A percentile compares a stretch with the other conserved stretches of the same genome.
phyloP scores from a whole-genome alignment of 805 yeast species.

The Hanseniaspora mollemarum region DNA sequence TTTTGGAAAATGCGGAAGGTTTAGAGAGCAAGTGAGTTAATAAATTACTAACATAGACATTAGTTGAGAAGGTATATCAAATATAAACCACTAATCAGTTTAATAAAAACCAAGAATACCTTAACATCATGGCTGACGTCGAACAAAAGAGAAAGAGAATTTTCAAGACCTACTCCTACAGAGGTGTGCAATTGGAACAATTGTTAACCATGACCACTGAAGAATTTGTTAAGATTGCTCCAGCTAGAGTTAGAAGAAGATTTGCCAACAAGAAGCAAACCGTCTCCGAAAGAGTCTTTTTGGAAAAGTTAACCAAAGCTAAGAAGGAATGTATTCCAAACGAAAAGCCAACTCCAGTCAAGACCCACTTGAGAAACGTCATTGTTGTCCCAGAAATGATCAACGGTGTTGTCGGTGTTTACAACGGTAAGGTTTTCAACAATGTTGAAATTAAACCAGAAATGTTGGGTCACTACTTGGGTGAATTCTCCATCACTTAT shows the following conservation, averaged over 20 bases:
- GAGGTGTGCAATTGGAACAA: slow-evolving; percentile 95
- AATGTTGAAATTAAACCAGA: slow-evolving; percentile 97
- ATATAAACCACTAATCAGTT: not conserved
- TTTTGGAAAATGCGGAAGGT: too few species aligned
- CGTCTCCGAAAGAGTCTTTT: slow-evolving; percentile 54
- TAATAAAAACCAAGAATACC: slow-evolving; percentile 4
- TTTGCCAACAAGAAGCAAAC: slow-evolving; percentile 92
- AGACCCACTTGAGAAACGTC: slow-evolving; percentile 99
- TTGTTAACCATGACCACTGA: slow-evolving; percentile 88
- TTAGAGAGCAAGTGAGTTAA: too few species aligned
- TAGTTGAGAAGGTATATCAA: too few species aligned
- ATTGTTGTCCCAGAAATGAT: slow-evolving; percentile 98
- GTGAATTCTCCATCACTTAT: slow-evolving; percentile 99
- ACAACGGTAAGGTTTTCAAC: slow-evolving; percentile 99
- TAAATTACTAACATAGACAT: too few species aligned
- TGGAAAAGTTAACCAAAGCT: slow-evolving; percentile 96
- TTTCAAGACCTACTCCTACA: slow-evolving; percentile 95
- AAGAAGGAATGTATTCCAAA: slow-evolving; percentile 78
- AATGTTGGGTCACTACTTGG: slow-evolving; percentile 99
- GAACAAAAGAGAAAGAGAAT: slow-evolving; percentile 69
- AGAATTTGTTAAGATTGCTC: slow-evolving; percentile 92
- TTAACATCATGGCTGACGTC: slow-evolving; percentile 24
- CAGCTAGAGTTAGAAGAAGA: slow-evolving; percentile 99
- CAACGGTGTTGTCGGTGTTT: slow-evolving; percentile 95
- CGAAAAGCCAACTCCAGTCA: slow-evolving; percentile 96